These are phyloP conservation scores for Tardiomyces depauwii DNA, from an alignment of 1,139 yeast genomes.

Conservation along the genomic window DNA sequence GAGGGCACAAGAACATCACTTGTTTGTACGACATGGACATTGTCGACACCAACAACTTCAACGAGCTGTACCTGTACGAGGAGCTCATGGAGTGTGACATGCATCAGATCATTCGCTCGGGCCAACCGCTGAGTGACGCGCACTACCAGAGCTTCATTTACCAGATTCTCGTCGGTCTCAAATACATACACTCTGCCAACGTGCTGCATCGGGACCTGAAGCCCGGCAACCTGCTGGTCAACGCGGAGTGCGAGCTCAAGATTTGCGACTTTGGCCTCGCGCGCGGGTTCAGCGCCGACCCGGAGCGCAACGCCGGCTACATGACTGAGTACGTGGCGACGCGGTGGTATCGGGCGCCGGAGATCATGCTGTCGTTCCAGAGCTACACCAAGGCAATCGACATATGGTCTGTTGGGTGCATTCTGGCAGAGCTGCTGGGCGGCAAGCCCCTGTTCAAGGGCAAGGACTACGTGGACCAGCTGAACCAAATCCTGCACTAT, in stretches of 20 bases:
- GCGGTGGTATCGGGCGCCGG: slow-evolving; percentile 97
- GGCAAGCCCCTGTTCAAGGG: slow-evolving; percentile 92
- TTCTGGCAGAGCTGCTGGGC: slow-evolving; percentile 84
- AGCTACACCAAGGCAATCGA: slow-evolving; percentile 94
- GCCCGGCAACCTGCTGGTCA: slow-evolving; percentile 86
- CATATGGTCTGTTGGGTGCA: slow-evolving; percentile 96
- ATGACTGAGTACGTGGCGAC: slow-evolving; percentile 97
- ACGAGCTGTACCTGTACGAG: slow-evolving; percentile 86
- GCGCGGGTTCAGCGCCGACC: slow-evolving; percentile 76
- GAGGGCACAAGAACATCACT: slow-evolving; percentile 75
- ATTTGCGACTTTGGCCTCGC: slow-evolving; percentile 97
- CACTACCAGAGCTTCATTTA: slow-evolving; percentile 90
- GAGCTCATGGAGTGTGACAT: slow-evolving; percentile 97
- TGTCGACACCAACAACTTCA: slow-evolving; percentile 72
- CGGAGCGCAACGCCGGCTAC: slow-evolving; percentile 75
- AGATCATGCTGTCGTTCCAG: slow-evolving; percentile 87
- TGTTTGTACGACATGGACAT: slow-evolving; percentile 90
- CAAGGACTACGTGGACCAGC: slow-evolving; percentile 89
- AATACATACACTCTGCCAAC: slow-evolving; percentile 91
- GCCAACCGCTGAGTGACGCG: slow-evolving; percentile 88
- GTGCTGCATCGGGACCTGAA: slow-evolving; percentile 90
- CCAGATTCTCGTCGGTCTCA: slow-evolving; percentile 86
- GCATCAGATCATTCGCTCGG: slow-evolving; percentile 91
- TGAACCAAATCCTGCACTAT: slow-evolving; percentile 73
- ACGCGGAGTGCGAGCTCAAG: slow-evolving; percentile 92